A percentile compares a stretch with the other conserved stretches of the same genome.
Evolutionary conservation across 768 basidiomycete species (phyloP).

Genomic region (Baorangia bicolor): DNA sequence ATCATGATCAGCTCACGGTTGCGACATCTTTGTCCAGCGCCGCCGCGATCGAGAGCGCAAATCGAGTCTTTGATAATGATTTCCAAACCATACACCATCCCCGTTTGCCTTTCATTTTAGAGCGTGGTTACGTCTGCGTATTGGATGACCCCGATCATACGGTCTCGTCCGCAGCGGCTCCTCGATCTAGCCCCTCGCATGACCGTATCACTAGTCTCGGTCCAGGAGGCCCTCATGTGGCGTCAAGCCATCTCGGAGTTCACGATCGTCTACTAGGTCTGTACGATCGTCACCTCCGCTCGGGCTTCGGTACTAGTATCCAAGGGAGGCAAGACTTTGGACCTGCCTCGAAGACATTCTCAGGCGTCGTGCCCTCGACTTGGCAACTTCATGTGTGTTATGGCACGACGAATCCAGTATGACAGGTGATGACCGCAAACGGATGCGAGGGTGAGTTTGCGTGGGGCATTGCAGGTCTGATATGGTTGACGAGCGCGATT

Average conservation of each 20-base stretch:
- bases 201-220: background rate
- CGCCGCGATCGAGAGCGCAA: background rate
- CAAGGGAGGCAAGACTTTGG: background rate
- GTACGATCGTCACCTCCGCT: background rate
- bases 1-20: background rate
- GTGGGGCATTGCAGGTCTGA: background rate
- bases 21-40: background rate
- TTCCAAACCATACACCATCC: background rate
- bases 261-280: background rate
- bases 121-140: background rate
- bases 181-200: background rate
- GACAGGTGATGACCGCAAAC: background rate
- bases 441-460: background rate
- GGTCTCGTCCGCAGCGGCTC: constrained; percentile 4
- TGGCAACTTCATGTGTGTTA: background rate
- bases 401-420: background rate
- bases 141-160: background rate
- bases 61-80: background rate
- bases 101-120: background rate
- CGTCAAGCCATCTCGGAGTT: background rate
- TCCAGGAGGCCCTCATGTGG: background rate
- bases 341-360: background rate
- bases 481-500: background rate
- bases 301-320: background rate
- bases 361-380: background rate